Base-by-base conservation (phyloP, 352 stramenopile genomes). In the Phytophthora megakarya region DNA sequence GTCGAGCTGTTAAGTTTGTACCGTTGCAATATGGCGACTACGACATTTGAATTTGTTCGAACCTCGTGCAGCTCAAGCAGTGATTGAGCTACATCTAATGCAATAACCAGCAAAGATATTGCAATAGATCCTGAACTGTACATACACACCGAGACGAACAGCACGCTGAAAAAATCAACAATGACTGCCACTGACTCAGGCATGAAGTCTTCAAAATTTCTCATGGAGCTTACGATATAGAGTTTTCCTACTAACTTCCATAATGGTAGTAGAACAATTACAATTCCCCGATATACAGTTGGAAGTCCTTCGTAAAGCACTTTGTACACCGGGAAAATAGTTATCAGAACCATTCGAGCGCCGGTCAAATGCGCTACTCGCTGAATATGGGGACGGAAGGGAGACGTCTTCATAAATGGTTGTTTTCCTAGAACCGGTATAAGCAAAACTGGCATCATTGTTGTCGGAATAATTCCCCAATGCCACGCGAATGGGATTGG, bases 91-190 rank as follows among this genome's bases (percentile, higher is more conserved):
- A 62, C 26, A 19, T 62, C 33, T 12, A 37, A 42, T 8, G 12
- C 23, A 21, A 51, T 54, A 22, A 46, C 37, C 0, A 53, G 43
- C 0, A 33, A 25, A 19, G 32, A 46, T 19, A 52, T 46, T 25
- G 5, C 13, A 30, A 52, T 30, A 4, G 57, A 54, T 18, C 47
- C 37, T 3, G 57, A 44, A 32, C 45, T 65, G 18, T 54, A 52
- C 26, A 65, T 56, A 37, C 57, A 65, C 19, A 65, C 57, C 22
- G 40, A 59, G 13, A 58, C 23, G 21, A 59, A 65, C 1, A 65
- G 39, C 32, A 40, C 22, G 35, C 52, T 48, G 22, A 65, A 65
- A 33, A 65, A 44, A 44, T 65, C 39, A 9, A 65, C 40, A 13
- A 47, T 45, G 23, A 65, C 19, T 33, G 43, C 48, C n/a, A 65